Base-by-base conservation (phyloP, 129 eudicot genomes). In the Cynara cardunculus region DNA sequence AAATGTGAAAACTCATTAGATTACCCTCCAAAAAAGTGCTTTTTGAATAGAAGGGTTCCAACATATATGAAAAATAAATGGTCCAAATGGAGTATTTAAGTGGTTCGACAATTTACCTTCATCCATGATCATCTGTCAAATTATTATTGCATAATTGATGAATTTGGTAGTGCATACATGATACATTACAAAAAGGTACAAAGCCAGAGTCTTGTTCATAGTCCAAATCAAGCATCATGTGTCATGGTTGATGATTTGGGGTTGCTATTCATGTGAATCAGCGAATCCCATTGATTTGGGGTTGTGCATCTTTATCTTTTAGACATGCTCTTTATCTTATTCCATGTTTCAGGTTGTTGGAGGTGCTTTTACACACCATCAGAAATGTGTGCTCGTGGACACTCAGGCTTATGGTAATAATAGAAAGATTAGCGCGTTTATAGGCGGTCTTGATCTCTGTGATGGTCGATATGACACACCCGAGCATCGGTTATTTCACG, bases 381-480 rank as follows among this genome's bases (percentile, higher is more conserved):
- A 95, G 88, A 95, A 95, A 80, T 92, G 97, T 87, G 97, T 95
- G 41, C 87, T 95, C 78, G 94, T 95, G 44, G 99, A 95, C 86
- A 85, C 97, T 25, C 97, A 89, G 77, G 93, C 91, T 62, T 41
- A 25, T 78, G 93, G 94, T 35, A 86, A 81, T 71, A 90, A 90
- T 25, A 88, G 99, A 72, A 92, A 90, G 85, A 80, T 95, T 37
- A 89, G 93, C 34, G 96, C 97, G 22, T 95, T 95, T 56, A 19
- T 95, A 72, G 99, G 99, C 2, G 97, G 99, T 77, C 88, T 95
- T 44, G 99, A 95, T 88, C 89, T 95, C 27, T 95, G 99, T 75
- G 97, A 92, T 41, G 99, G 99, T 13, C 90, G 99, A 46, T 95
- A 95, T 77, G 99, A 95, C 85, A 95, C 99, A 14, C 97, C 99